These are phyloP conservation scores for Cladosporium sp. DNA, from an alignment of 2,329 filamentous ascomycete species.

Conservation along the genomic window DNA sequence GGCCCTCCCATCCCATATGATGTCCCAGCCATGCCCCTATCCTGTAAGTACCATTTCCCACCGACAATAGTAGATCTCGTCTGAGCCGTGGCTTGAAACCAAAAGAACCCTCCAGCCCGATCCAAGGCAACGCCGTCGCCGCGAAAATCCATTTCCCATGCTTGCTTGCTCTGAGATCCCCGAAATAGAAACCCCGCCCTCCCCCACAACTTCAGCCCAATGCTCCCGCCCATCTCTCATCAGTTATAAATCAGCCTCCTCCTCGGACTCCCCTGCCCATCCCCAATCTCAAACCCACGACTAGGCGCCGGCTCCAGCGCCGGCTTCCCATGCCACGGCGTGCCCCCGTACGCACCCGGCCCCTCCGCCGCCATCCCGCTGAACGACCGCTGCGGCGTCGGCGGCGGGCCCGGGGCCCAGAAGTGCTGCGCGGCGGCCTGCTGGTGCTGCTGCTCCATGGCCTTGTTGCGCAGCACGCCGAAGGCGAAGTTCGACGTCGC, in stretches of 20 bases:
- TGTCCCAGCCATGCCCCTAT: too few relatives aligned
- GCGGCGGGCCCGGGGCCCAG: conserved; percentile 15
- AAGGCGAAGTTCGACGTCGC: conserved; percentile 56
- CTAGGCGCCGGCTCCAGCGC: conserved; percentile 29
- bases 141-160: too few relatives aligned
- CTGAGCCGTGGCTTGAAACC: too few relatives aligned
- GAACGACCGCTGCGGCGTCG: conserved; percentile 30
- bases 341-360: conserved; percentile 19
- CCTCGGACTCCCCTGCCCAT: conserved; percentile 29
- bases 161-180: too few relatives aligned
- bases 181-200: not conserved
- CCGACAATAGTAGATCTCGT: too few relatives aligned
- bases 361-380: conserved; percentile 19
- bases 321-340: conserved; percentile 25
- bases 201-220: not conserved
- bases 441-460: conserved; percentile 19
- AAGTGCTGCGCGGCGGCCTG: conserved; percentile 17
- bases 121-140: too few relatives aligned
- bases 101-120: too few relatives aligned
- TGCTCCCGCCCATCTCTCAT: not conserved
- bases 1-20: too few relatives aligned
- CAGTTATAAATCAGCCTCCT: conserved; percentile 28
- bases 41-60: too few relatives aligned
- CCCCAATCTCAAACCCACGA: conserved; percentile 25
- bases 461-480: conserved; percentile 46